Conservation (phyloP, 176 grass and related monocot genomes). For the Aechmea fasciata region DNA sequence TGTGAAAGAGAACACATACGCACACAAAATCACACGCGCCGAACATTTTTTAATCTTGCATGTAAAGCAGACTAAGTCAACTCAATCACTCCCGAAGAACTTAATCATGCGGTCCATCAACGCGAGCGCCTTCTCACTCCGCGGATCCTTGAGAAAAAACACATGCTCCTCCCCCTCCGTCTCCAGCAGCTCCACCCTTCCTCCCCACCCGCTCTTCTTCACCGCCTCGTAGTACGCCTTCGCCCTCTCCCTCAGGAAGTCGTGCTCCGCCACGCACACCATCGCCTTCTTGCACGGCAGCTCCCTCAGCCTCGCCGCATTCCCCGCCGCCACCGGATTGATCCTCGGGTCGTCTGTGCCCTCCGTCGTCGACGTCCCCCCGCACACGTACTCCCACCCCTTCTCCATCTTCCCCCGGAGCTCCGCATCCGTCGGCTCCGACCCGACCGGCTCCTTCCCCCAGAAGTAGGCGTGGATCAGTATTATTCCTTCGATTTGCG, state of each 20-base stretch:
- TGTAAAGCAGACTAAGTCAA: too few relatives aligned
- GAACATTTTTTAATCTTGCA: too few relatives aligned
- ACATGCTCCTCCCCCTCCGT: slow-evolving; percentile 51
- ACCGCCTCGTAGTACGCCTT: slow-evolving; percentile 46
- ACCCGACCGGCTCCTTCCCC: slow-evolving; percentile 48
- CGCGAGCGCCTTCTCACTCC: slow-evolving; percentile 32
- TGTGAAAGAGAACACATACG: too few relatives aligned
- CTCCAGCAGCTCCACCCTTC: slow-evolving; percentile 44
- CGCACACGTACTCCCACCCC: slow-evolving; percentile 55
- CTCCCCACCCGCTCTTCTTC: slow-evolving; percentile 44
- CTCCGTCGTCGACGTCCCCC: slow-evolving; percentile 11
- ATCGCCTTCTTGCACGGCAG: slow-evolving; percentile 4
- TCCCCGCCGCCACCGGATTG: slow-evolving; percentile 34
- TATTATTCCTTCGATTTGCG: slow-evolving; percentile 34
- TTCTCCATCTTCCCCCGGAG: slow-evolving; percentile 36
- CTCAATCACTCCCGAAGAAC: slow-evolving; percentile 13
- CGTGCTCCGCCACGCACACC: slow-evolving; percentile 38
- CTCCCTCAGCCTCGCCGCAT: slow-evolving; percentile 22
- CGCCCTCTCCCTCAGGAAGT: slow-evolving; percentile 43
- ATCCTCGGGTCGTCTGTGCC: slow-evolving; percentile 54
- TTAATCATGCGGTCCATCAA: slow-evolving; percentile 33
- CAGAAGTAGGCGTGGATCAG: slow-evolving; percentile 67
- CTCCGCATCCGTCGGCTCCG: slow-evolving; percentile 42
- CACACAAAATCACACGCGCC: too few relatives aligned
- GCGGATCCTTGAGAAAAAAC: slow-evolving; percentile 42